Evolutionary conservation across 23 red algal species (phyloP), one percentile per base, ranked within the genome.

Genomic region (Agarophyton chilense): DNA sequence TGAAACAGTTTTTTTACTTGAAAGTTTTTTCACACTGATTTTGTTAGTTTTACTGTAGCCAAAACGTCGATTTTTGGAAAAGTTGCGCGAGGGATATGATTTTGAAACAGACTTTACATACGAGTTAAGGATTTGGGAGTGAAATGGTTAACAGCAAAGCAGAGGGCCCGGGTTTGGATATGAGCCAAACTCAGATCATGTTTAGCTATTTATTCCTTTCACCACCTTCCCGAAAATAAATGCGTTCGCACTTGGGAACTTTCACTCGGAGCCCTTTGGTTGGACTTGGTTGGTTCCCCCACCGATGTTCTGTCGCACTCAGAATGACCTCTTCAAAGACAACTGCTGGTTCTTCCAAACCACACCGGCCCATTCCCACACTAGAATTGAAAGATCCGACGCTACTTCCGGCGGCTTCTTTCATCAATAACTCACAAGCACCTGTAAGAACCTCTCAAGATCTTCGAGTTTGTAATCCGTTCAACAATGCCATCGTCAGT

Each of bases 341-440:
- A 28, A 74, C 26, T 8, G 68, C 26, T 8, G 68, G 36, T 5
- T 29, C 38, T 0, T 47, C 47, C n/a, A 49, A 46, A 49, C 5
- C 40, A 29, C 22, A 18, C 1, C 46, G 24, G 24, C 36, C 64
- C 24, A 49, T 22, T 19, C 52, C 82, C 1, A 71, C 82, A 10
- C 35, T 87, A 12, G 61, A 54, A 21, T 22, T 87, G 13, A 40
- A 19, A 35, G 86, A 90, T 44, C 73, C 73, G 10, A 66, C 86
- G 5, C 34, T 78, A 25, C 67, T 79, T 9, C 52, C 52, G 2
- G 39, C 46, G 28, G 38, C 70, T 43, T 90, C 86, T 0, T 90
- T 90, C 86, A 79, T 79, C 44, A 25, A 45, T 42, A 70, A 79
- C 72, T 13, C 13, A 40, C 61, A 47, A 10, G 51, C 81, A 0